A percentile compares a stretch with the other conserved stretches of the same genome.
These are phyloP conservation scores for Kernera saxatilis DNA, from an alignment of 345 rosid species.

Conservation along the genomic window DNA sequence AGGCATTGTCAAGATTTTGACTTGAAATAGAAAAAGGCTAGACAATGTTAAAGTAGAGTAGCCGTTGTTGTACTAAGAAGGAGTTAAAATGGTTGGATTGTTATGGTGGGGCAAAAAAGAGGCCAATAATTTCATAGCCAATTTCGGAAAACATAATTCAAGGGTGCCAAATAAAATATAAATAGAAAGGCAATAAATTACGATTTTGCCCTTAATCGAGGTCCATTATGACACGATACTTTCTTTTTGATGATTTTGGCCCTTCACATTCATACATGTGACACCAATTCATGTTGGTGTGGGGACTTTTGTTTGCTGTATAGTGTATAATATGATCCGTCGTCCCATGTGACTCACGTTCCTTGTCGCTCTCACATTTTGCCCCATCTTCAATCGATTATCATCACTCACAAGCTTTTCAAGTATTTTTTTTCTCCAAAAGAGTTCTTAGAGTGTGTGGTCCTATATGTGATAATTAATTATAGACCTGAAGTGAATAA, in stretches of 20 bases:
- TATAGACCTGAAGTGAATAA: conserved; percentile 8
- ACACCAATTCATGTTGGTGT: conserved; percentile 32
- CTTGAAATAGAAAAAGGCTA: conserved; percentile 24
- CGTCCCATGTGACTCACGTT: conserved; percentile 34
- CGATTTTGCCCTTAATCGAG: background rate
- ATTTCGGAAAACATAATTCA: conserved; percentile 12
- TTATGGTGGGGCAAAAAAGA: conserved; percentile 27
- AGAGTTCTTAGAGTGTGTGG: conserved; percentile 10
- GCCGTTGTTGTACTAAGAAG: conserved; percentile 30
- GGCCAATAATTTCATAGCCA: conserved; percentile 23
- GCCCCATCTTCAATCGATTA: conserved; percentile 26
- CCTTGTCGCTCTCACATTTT: conserved; percentile 34
- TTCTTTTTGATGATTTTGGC: conserved; percentile 21
- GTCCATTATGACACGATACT: conserved; percentile 16
- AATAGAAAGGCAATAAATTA: background rate
- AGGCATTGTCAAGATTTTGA: conserved; percentile 23
- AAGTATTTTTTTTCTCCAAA: background rate
- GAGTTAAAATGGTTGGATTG: conserved; percentile 28
- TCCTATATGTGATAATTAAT: conserved; percentile 3
- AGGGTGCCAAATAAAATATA: background rate
- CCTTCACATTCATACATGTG: conserved; percentile 26
- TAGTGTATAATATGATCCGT: conserved; percentile 25
- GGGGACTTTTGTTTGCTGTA: conserved; percentile 31
- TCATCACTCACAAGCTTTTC: conserved; percentile 22
- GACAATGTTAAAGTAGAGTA: conserved; percentile 30